These are phyloP conservation scores for Neurospora sp. DNA, from an alignment of 495 filamentous ascomycete species.

Conservation along the genomic window DNA sequence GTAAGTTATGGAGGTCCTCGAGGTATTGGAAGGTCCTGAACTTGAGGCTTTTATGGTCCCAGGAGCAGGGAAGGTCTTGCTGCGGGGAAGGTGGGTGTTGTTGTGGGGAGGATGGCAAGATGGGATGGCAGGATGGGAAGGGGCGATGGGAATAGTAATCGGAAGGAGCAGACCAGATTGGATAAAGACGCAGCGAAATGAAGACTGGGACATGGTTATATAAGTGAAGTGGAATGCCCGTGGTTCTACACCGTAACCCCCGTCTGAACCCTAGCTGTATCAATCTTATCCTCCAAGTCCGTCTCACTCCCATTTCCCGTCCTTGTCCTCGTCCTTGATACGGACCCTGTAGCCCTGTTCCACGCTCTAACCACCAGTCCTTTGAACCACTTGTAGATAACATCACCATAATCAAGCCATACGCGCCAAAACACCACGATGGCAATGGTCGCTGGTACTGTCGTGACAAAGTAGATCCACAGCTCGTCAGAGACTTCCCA, in stretches of 20 bases:
- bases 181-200: background rate
- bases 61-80: background rate
- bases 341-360: background rate
- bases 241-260: background rate
- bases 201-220: background rate
- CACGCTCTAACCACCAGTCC: background rate
- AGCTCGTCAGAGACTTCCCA: slow-evolving; percentile 10
- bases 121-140: background rate
- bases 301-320: background rate
- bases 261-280: background rate
- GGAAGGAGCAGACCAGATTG: background rate
- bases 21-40: background rate
- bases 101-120: background rate
- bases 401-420: slow-evolving; percentile 10
- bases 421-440: slow-evolving; percentile 8
- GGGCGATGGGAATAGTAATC: background rate
- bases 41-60: background rate
- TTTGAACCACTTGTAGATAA: background rate
- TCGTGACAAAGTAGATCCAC: slow-evolving; percentile 15
- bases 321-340: background rate
- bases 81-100: background rate
- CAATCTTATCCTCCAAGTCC: background rate
- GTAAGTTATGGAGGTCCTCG: background rate
- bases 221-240: no score
- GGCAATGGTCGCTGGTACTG: slow-evolving; percentile 11